Evolutionary conservation across 2,329 filamentous ascomycete species (phyloP).

Genomic region (Chaetomium globosum): DNA sequence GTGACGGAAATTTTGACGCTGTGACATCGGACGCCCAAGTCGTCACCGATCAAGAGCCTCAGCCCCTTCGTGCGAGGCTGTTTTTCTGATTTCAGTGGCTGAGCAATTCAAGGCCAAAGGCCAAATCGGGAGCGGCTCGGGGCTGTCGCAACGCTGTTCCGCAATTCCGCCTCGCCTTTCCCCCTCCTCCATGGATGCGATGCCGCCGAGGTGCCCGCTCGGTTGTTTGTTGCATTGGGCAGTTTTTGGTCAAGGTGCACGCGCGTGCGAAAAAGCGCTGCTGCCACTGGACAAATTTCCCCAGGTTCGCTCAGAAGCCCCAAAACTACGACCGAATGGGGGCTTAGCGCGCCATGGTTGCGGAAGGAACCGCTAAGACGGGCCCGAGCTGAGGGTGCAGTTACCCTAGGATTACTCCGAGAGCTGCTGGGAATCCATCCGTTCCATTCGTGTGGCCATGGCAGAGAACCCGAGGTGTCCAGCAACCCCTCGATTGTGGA

Average conservation of each 20-base stretch:
- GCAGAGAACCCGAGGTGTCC: neutral
- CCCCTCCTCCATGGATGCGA: no score
- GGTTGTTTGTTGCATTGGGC: neutral
- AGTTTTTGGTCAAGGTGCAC: neutral
- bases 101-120: neutral
- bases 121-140: neutral
- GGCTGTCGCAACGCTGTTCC: neutral
- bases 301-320: neutral
- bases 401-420: neutral
- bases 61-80: neutral
- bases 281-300: neutral
- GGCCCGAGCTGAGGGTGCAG: neutral
- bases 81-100: neutral
- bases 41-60: neutral
- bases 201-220: no score
- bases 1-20: neutral
- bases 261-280: neutral
- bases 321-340: constrained; percentile 1
- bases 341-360: neutral
- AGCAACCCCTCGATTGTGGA: neutral
- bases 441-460: neutral
- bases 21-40: neutral
- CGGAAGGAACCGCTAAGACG: neutral
- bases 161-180: neutral
- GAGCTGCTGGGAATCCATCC: neutral